Conservation (phyloP, 192 early-diverging fungal genomes). For the Paraglomus brasilianum region DNA sequence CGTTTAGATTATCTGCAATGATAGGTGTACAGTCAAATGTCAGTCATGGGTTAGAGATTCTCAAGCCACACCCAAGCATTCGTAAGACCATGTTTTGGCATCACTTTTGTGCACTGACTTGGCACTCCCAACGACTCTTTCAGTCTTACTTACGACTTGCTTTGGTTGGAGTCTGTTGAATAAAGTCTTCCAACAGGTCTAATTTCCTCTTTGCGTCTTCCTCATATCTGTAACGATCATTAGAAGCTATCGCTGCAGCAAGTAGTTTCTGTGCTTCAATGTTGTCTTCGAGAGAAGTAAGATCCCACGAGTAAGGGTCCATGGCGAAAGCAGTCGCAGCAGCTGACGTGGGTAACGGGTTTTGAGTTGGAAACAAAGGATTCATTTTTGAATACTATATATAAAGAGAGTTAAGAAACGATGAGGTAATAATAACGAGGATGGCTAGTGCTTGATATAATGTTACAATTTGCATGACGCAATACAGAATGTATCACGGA, state of each 20-base stretch:
- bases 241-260: constrained; percentile 43
- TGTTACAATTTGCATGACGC: no score
- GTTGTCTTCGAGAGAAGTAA: constrained; percentile 37
- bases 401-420: no score
- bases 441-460: no score
- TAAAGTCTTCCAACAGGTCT: constrained; percentile 29
- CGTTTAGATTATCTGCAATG: constrained; percentile 27
- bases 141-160: constrained; percentile 25
- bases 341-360: neutral
- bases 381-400: neutral
- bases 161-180: constrained; percentile 28
- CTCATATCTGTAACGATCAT: constrained; percentile 44
- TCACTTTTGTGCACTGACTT: no score
- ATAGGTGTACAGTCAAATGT: neutral
- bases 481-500: no score
- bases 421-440: no score
- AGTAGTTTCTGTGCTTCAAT: constrained; percentile 45
- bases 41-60: neutral
- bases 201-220: constrained; percentile 46
- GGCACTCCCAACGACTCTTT: neutral
- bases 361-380: neutral
- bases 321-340: neutral
- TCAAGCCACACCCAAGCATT: no score
- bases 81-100: no score
- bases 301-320: constrained; percentile 18